A percentile compares a stretch with the other conserved stretches of the same genome.
Evolutionary conservation across 2,329 filamentous ascomycete species (phyloP).

Genomic region (Claviceps sorghi): DNA sequence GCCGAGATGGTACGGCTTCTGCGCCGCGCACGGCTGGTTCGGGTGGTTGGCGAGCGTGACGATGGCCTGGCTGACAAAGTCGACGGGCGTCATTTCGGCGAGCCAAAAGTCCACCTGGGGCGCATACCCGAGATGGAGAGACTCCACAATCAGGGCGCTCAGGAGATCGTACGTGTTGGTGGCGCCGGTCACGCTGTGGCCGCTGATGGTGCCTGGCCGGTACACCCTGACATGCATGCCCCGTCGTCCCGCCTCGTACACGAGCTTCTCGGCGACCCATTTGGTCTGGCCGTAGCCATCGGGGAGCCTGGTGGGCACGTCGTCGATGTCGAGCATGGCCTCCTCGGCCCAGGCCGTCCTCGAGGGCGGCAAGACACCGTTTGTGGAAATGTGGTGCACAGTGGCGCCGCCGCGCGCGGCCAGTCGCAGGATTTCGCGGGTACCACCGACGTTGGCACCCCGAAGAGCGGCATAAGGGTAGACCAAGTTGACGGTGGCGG

Average conservation of each 20-base stretch:
- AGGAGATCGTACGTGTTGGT: conserved; percentile 68
- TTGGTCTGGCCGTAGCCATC: conserved; percentile 72
- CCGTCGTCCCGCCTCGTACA: conserved; percentile 51
- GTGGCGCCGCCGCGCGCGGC: conserved; percentile 54
- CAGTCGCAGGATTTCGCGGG: conserved; percentile 57
- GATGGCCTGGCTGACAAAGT: conserved; percentile 65
- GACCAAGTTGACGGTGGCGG: conserved; percentile 65
- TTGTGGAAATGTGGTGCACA: conserved; percentile 66
- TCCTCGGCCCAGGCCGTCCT: conserved; percentile 58
- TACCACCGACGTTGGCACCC: conserved; percentile 65
- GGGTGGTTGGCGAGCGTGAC: conserved; percentile 52
- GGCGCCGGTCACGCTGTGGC: conserved; percentile 59
- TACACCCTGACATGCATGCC: conserved; percentile 59
- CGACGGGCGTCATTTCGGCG: conserved; percentile 72
- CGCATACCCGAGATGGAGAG: conserved; percentile 54
- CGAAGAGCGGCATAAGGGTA: conserved; percentile 68
- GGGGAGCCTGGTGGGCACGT: conserved; percentile 52
- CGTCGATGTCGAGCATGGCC: conserved; percentile 48
- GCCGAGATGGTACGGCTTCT: conserved; percentile 59
- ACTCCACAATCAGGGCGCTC: conserved; percentile 63
- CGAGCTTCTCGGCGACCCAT: conserved; percentile 66
- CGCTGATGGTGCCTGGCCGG: conserved; percentile 63
- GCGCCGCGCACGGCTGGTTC: conserved; percentile 45
- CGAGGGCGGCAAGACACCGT: conserved; percentile 61
- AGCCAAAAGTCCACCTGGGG: conserved; percentile 63